Evolutionary conservation across 140 eudicot genomes (phyloP), one percentile per base, ranked within the genome.

Genomic region (Flaveria floridana): DNA sequence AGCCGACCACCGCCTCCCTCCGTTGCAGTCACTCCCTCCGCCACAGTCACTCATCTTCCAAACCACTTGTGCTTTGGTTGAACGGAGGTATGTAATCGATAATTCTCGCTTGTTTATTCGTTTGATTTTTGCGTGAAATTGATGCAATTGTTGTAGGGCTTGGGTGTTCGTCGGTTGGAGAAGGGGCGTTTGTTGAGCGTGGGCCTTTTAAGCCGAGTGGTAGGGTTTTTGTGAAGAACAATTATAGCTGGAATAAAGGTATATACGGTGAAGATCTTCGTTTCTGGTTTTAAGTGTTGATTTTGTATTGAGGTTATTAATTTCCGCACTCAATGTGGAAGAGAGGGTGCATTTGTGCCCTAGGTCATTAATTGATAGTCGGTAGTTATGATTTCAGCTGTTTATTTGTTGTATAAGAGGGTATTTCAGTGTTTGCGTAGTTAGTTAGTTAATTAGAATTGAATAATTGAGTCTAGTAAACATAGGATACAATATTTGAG

Each of bases 221-320:
- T 8, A 71, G 71, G 79, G 76, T 46, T 71, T 80, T 91, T 85
- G 57, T 91, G 25, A 85, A 79, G 66, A 91, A 91, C 69, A 74
- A 80, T 18, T 87, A 73, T 72, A 89, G 96, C 77, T 91, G 96
- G 97, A 91, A 89, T 74, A 88, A 87, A 91, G 96, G 96, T 89
- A 66, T 7, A 15, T 6, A 44, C 3, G 10, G 12, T 28, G 65
- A 58, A 37, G 8, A 21, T 58, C 13, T 58, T 20, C 7, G 6
- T 8, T 15, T 37, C 50, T 65, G 70, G 16, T 30, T 58, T 37
- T 41, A 39, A 39, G 3, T 26, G 20, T 48, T 51, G 14, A 7
- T 47, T 7, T 53, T 47, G 23, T 65, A 61, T 10, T 55, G 19
- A 73, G 71, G 44, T 58, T 47, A 80, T 80, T 80, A 46, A 80